These are phyloP conservation scores for Mycena galopus DNA, from an alignment of 768 basidiomycete genomes.

Conservation along the genomic window DNA sequence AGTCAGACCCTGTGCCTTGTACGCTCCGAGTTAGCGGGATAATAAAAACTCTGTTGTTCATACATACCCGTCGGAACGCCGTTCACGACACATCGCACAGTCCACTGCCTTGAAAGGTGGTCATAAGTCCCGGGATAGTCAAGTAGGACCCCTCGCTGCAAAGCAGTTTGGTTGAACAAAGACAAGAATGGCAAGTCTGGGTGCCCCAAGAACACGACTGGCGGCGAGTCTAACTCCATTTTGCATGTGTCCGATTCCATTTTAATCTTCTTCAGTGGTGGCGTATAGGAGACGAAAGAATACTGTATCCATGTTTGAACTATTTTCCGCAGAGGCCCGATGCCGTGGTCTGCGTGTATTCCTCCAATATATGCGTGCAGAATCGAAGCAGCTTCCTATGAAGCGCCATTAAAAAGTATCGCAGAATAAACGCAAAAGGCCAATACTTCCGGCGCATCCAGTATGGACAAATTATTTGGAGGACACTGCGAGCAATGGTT, in stretches of 20 bases:
- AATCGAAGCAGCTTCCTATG: constrained; percentile 66
- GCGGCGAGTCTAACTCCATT: neutral
- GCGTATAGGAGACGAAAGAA: neutral
- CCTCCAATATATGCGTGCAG: constrained; percentile 80
- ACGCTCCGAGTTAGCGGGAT: too few relatives aligned
- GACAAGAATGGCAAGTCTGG: neutral
- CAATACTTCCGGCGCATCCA: constrained; percentile 1
- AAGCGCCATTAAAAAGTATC: constrained; percentile 16
- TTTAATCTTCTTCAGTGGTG: neutral
- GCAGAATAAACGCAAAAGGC: neutral
- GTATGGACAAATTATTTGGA: neutral
- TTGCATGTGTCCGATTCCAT: neutral
- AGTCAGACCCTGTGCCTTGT: constrained; percentile 29
- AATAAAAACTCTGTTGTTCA: neutral
- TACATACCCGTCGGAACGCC: neutral
- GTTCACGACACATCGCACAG: neutral
- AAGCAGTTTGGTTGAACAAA: neutral
- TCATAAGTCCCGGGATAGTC: neutral
- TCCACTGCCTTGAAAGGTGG: neutral
- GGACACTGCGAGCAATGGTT: neutral
- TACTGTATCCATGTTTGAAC: constrained; percentile 46
- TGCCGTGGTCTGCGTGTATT: constrained; percentile 68
- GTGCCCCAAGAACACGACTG: neutral
- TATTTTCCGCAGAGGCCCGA: constrained; percentile 62
- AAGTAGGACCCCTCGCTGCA: neutral